These are phyloP conservation scores for Cladosporium sp. DNA, from an alignment of 2,329 filamentous ascomycete genomes.

Conservation along the genomic window DNA sequence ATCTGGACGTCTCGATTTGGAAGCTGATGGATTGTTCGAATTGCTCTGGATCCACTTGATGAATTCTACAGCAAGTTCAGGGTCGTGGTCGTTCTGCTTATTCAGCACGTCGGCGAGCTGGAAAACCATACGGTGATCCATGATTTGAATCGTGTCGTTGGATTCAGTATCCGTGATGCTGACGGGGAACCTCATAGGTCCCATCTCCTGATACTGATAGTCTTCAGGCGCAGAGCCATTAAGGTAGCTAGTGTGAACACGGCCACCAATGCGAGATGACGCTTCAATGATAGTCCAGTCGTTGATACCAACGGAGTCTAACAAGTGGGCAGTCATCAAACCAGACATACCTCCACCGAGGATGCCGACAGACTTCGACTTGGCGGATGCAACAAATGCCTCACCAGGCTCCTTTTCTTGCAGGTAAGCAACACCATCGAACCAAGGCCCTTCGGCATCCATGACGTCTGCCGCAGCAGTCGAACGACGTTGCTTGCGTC, in stretches of 20 bases:
- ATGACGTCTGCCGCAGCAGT: conserved; percentile 50
- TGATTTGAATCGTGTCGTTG: conserved; percentile 60
- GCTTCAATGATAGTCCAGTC: conserved; percentile 65
- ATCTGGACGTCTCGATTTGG: conserved; percentile 49
- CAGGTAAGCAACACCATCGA: conserved; percentile 63
- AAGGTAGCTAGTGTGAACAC: conserved; percentile 64
- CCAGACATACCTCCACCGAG: conserved; percentile 67
- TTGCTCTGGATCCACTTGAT: conserved; percentile 62
- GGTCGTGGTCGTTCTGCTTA: conserved; percentile 59
- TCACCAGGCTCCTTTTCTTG: conserved; percentile 54
- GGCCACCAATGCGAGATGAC: conserved; percentile 60
- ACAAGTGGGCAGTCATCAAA: conserved; percentile 56
- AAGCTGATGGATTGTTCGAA: conserved; percentile 55
- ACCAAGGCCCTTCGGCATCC: conserved; percentile 62
- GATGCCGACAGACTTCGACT: conserved; percentile 62
- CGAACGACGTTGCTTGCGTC: conserved; percentile 39
- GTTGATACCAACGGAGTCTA: conserved; percentile 57
- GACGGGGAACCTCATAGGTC: conserved; percentile 65
- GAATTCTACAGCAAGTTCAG: conserved; percentile 55
- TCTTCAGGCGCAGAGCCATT: conserved; percentile 58
- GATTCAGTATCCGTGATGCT: conserved; percentile 49
- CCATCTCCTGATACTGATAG: conserved; percentile 69
- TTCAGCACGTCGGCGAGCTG: conserved; percentile 63
- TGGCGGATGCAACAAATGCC: conserved; percentile 55
- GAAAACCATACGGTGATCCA: conserved; percentile 65